Evolutionary conservation across 2,329 filamentous ascomycete genomes (phyloP).

Genomic region (Aspergillus brunneoviolaceus): DNA sequence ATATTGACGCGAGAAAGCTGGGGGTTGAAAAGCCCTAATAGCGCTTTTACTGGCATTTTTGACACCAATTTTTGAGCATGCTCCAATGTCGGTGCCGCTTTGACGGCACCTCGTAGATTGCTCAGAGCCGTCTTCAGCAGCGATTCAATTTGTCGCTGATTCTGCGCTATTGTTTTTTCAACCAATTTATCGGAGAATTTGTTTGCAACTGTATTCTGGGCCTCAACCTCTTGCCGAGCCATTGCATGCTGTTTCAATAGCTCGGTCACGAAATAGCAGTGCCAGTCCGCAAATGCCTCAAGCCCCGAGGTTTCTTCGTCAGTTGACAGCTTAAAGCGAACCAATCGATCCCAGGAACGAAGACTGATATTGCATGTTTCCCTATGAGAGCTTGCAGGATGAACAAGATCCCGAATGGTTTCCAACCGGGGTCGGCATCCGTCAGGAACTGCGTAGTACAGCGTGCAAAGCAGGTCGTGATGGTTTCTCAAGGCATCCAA

Average conservation of each 20-base stretch:
- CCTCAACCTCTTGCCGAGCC: constrained; percentile 59
- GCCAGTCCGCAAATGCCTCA: constrained; percentile 55
- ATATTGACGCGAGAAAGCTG: constrained; percentile 44
- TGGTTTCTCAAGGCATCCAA: constrained; percentile 61
- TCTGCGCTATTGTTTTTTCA: constrained; percentile 54
- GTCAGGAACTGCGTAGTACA: constrained; percentile 59
- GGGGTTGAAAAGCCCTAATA: constrained; percentile 55
- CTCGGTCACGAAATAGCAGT: constrained; percentile 53
- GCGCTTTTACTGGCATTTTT: constrained; percentile 44
- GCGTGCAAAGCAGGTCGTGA: constrained; percentile 59
- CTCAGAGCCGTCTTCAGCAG: constrained; percentile 54
- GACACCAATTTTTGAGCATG: constrained; percentile 46
- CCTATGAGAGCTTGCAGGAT: constrained; percentile 57
- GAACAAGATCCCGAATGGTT: constrained; percentile 55
- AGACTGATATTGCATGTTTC: constrained; percentile 61
- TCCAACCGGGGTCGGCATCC: constrained; percentile 54
- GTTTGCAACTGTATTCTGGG: constrained; percentile 44
- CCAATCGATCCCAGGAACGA: constrained; percentile 57
- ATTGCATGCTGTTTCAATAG: constrained; percentile 56
- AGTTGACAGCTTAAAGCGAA: constrained; percentile 57
- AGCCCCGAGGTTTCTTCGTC: constrained; percentile 48
- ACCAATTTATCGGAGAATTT: constrained; percentile 49
- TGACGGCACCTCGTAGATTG: constrained; percentile 51
- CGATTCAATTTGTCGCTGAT: constrained; percentile 58
- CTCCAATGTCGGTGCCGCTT: constrained; percentile 40